Base-by-base conservation (phyloP, 352 stramenopile genomes). In the Plasmopara halstedii region DNA sequence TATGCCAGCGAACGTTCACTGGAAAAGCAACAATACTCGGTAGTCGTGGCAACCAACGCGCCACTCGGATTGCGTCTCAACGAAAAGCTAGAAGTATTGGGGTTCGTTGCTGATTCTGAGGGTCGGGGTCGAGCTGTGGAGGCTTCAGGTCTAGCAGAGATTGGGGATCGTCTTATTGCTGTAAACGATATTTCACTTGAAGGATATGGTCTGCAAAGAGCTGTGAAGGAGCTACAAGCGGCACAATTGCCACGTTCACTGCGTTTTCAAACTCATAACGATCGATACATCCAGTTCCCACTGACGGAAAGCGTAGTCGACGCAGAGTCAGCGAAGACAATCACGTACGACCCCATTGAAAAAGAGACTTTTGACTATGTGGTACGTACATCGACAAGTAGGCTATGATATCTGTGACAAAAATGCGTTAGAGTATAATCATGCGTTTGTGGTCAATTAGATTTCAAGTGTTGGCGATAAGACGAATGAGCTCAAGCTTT, bases 11-110 rank as follows among this genome's bases (percentile, higher is more conserved):
- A 50, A 13, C 61, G 54, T 15, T 53, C 49, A 1, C 23, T 42
- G 22, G 53, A 54, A 42, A 33, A 42, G 14, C 64, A 80, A 37
- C 67, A 82, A 52, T 85, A 82, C 26, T 61, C 53, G 9, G 63
- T 85, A 15, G 48, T 61, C 0, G 62, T 83, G 35, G 25, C 46
- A 14, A 63, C 62, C 5, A 61, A 38, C 23, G 70, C 67, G 20
- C 64, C 70, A 26, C 67, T 89, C 1, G 78, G 75, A 1, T 29
- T 85, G n/a, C 63, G 73, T 18, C 62, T 87, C 34, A 76, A 62
- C 42, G 70, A 84, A 17, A 70, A 65, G 32, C 57, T 87, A 35
- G 58, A 79, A 23, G 67, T 89, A 38, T 53, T 87, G 17, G 74
- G 78, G 41, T 89, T 89, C 40, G 46, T 83, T 23, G 53, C 56